Conservation (phyloP, 2,329 filamentous ascomycete species). For the Triangularia verruculosa region DNA sequence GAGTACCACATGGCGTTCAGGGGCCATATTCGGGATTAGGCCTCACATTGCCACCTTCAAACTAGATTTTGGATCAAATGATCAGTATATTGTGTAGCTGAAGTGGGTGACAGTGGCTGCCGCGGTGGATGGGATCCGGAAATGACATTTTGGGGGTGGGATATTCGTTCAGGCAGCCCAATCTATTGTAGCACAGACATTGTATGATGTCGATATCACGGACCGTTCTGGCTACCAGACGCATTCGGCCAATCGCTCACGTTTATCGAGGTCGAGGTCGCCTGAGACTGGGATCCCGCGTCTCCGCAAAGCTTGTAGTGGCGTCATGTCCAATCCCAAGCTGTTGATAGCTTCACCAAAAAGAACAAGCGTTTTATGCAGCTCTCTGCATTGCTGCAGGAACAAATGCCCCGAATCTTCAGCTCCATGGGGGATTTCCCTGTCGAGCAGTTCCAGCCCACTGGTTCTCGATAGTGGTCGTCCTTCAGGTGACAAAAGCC, state of each 20-base stretch:
- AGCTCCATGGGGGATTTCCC: neutral
- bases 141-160: neutral
- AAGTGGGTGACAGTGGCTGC: constrained; percentile 6
- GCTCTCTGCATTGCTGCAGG: neutral
- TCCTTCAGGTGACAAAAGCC: constrained; percentile 2
- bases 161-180: neutral
- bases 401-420: neutral
- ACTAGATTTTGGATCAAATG: neutral
- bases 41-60: neutral
- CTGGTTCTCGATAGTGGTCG: neutral
- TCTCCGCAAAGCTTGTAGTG: neutral
- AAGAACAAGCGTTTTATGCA: neutral
- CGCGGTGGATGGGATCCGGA: constrained; percentile 1
- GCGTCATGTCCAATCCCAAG: neutral
- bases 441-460: neutral
- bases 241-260: neutral
- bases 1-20: neutral
- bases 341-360: constrained; percentile 1
- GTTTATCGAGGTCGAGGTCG: neutral
- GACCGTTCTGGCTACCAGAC: neutral
- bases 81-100: constrained; percentile 1
- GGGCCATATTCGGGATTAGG: neutral
- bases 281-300: neutral
- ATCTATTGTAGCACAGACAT: neutral
- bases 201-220: neutral